Base-by-base conservation (phyloP, 176 grass and related monocot genomes). In the Coix lacrymajobi region DNA sequence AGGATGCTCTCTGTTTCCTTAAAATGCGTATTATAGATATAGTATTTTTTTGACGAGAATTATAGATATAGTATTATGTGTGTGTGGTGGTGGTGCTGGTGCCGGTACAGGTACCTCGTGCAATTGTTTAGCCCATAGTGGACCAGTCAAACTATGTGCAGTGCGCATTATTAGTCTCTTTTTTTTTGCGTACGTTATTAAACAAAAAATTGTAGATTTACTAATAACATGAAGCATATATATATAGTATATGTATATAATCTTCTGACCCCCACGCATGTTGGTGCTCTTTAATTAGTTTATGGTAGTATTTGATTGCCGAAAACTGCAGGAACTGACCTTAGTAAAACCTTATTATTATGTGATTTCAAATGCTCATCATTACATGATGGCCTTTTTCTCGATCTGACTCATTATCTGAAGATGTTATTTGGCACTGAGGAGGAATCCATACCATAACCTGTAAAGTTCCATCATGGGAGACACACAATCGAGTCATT, bases 141-240 rank as follows among this genome's bases (percentile, higher is more conserved):
- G 81, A 67, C 62, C 62, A 68, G 62, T 68, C 82, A 84, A 84
- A 76, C 81, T n/a, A 15, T n/a, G n/a, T n/a, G n/a, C 31, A 28
- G 7, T 39, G n/a, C 7, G n/a, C 7, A 31, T 32, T 6, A 24
- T 28, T 26, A n/a, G 24, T 25, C 33, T 81, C 20, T 58, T 37
- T 56, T 0, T n/a, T n/a, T n/a, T n/a, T n/a, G n/a, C n/a, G n/a
- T 24, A 7, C 1, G 8, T 19, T 41, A 2, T 0, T 24, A 60
- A 12, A 60, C 9, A 26, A 5, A 28, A 26, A 25, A n/a, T n/a
- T 58, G 11, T 11, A 22, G 52, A 11, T 10, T 58, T 24, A 25
- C 10, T 54, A 11, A 43, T 46, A 24, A 17, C 54, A 9, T 58
- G 22, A 58, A 58, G 22, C 54, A 25, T 48, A 11, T n/a, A n/a